Base-by-base conservation (phyloP, 2,329 filamentous ascomycete species). In the Phialemoniopsis sp. region DNA sequence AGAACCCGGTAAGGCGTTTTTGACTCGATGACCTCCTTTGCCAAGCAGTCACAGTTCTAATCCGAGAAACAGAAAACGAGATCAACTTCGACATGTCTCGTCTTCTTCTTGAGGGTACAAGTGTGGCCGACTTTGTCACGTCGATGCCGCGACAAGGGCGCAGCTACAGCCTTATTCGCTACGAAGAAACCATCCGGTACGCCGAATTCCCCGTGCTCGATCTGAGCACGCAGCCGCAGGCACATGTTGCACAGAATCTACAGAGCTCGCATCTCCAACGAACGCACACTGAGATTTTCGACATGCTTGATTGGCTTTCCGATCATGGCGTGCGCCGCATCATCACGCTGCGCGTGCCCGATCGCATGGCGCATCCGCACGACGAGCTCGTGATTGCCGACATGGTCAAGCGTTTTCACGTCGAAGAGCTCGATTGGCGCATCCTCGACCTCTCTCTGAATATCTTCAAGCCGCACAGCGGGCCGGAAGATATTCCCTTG, bases 51-150 rank as follows among this genome's bases (percentile, higher is more conserved):
- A n/a, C n/a, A n/a, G n/a, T n/a, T n/a, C n/a, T n/a, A n/a, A n/a
- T n/a, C n/a, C n/a, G n/a, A n/a, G n/a, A n/a, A n/a, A 28, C 26
- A 41, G 39, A 36, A n/a, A 15, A 21, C 13, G 40, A 43, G 13
- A 29, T 41, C 35, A 37, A 34, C 38, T 46, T 46, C 36, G 43
- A 46, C 36, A 43, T 46, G 38, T 46, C 43, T 8, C 38, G 40
- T 9, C 16, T 46, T 18, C 10, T 32, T 12, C 26, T 37, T 13
- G 29, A 39, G 17, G 28, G 21, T 14, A 30, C 15, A 2, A 38
- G 36, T 8, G 40, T 41, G 26, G 21, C 40, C 29, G 43, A 45
- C 14, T 45, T 45, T 34, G 30, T 45, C 32, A 29, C 21, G 5
- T 42, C 40, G 15, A n/a, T 45, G 15, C 18, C 33, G 12, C 17